phyloP scores from a whole-genome alignment of 2,329 filamentous ascomycete species.

The Aspergillus sp. region DNA sequence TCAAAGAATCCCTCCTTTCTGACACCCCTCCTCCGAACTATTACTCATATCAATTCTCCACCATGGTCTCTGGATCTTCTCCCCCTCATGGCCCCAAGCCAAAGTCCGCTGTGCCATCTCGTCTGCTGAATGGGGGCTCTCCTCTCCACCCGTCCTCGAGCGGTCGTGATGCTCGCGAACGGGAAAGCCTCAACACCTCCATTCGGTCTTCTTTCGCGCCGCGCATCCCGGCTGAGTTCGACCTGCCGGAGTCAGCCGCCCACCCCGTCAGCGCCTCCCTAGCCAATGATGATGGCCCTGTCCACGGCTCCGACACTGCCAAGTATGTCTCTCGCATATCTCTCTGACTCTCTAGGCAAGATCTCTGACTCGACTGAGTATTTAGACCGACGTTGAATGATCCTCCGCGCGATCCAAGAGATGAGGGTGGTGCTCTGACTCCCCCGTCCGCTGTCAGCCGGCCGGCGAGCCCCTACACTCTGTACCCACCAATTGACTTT shows the following conservation, averaged over 20 bases:
- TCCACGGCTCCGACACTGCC: constrained; percentile 17
- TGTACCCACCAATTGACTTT: constrained; percentile 50
- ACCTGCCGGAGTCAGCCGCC: constrained; percentile 18
- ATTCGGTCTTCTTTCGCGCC: constrained; percentile 57
- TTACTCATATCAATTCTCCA: constrained; percentile 5
- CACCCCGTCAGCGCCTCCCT: constrained; percentile 16
- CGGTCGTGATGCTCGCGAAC: constrained; percentile 52
- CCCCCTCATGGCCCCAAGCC: constrained; percentile 46
- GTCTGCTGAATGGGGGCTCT: constrained; percentile 56
- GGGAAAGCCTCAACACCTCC: constrained; percentile 57
- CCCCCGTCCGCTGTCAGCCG: constrained; percentile 52
- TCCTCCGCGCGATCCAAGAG: constrained; percentile 52
- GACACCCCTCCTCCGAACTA: not conserved
- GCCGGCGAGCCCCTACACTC: constrained; percentile 49
- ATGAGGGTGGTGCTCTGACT: constrained; percentile 50
- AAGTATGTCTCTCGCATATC: constrained; percentile 21
- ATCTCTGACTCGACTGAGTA: not conserved
- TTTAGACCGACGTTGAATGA: constrained; percentile 41
- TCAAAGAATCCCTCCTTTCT: not conserved
- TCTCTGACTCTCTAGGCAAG: not conserved
- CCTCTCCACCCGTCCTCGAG: constrained; percentile 50
- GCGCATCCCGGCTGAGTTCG: constrained; percentile 30
- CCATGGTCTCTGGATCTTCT: constrained; percentile 46
- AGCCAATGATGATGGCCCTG: constrained; percentile 14
- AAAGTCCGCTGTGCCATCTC: constrained; percentile 53